Evolutionary conservation across 2,329 filamentous ascomycete genomes (phyloP), one percentile per base, ranked within the genome.

Genomic region (Colletotrichum chlorophyti): DNA sequence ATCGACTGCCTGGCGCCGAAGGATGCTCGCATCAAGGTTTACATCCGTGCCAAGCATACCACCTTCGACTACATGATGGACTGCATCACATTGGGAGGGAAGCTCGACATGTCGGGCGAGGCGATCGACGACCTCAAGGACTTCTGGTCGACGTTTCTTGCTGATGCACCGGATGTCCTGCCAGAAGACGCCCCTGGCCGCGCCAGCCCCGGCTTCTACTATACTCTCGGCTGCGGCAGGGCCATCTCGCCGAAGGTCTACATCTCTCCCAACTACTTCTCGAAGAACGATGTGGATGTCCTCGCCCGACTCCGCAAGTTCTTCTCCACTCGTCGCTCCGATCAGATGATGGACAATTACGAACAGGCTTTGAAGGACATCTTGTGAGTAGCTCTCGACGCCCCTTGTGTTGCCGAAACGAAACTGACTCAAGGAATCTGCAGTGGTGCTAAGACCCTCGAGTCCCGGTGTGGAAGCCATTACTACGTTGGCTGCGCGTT

Each of bases 301-400:
- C 37, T 59, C 2, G 35, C 35, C 10, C 50, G 55, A 8, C 55
- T 59, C n/a, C 55, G 55, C 50, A 37, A 12, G 29, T 59, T 59
- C 42, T 59, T 59, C 50, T 37, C 50, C 43, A 43, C 42, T 10
- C 55, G 55, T 8, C 50, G 55, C 14, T 43, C 55, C 6, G 55
- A 59, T 34, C 37, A 27, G 29, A 59, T 59, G 55, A 59, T 59
- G 55, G 55, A 59, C 29, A 59, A 54, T 24, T 59, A 59, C 15
- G 43, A 59, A n/a, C 49, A 53, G 5, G 55, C 55, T 10, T 21
- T 59, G 42, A 43, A 42, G 6, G 55, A 59, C 4, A 59, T 59
- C 24, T 59, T 59, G 55, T 54, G 23, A 48, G 50, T 37, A n/a
- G 7, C 31, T 15, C n/a, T 9, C 29, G 6, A n/a, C 14, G n/a